Base-by-base conservation (phyloP, 257 asterid species). In the Solanum raphanifolium region DNA sequence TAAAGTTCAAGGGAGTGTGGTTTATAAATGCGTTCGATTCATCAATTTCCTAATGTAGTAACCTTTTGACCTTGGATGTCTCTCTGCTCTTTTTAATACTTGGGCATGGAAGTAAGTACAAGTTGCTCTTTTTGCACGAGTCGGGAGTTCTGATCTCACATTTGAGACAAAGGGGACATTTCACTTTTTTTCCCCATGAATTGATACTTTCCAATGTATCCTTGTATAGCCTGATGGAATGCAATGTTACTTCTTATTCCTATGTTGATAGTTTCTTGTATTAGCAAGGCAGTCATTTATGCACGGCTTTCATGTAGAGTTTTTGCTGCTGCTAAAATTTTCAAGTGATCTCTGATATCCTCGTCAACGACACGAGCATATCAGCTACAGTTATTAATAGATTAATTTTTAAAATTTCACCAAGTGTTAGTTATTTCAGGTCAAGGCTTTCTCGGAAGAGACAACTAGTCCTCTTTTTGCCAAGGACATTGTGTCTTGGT, bases 401-500 rank as follows among this genome's bases (percentile, higher is more conserved):
- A 48, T 48, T 81, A 8, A 31, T 46, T 20, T 46, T 27, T 27
- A 46, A 46, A 81, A 46, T 29, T 82, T 82, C 69, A 48, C 69
- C 1, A 48, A 29, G 66, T 82, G 65, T 82, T 32, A 0, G 69
- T 48, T 83, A 82, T 91, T 93, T 84, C 96, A 97, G 99, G 93
- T 94, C 62, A 93, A 91, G 89, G 93, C 91, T 87, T 89, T 91
- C 81, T 65, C 92, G 66, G 89, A 66, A 86, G 88, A 91, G 52
- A 86, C 88, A 74, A 92, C 94, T 60, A 82, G 94, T 74, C 87
- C 91, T 39, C 95, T 95, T 90, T 97, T 97, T 88, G 38, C 91
- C 9, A 95, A 94, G 91, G 98, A 93, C 89, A 91, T 97, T 62
- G 79, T 95, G 68, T 90, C 94, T 43, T 94, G 98, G 89, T 92